Conservation (phyloP, 148 eudicot species). For the Rhododendron molle region DNA sequence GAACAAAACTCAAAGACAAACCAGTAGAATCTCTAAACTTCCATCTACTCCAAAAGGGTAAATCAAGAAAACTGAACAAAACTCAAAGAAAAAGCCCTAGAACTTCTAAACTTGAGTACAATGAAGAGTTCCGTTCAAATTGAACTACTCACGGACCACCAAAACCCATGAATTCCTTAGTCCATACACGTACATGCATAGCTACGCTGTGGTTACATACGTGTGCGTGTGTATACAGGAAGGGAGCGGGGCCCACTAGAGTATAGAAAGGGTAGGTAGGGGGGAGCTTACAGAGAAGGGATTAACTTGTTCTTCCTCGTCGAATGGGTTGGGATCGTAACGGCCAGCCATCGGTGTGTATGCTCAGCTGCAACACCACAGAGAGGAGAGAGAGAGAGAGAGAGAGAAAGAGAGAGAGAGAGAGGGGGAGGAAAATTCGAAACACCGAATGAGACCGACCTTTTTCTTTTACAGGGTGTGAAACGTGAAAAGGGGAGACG, state of each 20-base stretch:
- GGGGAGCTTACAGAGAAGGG: conserved; percentile 52
- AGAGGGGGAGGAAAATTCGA: too few species aligned
- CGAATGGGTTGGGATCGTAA: conserved; percentile 53
- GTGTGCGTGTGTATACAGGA: background rate
- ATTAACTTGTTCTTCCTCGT: conserved; percentile 50
- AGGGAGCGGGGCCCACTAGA: background rate
- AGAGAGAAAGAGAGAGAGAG: background rate
- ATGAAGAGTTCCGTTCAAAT: background rate
- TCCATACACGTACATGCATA: too few species aligned
- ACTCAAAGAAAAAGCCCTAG: too few species aligned
- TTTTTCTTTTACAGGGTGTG: background rate
- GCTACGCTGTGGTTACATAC: background rate
- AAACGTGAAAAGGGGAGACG: background rate
- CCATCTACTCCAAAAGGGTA: too few species aligned
- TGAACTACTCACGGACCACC: background rate
- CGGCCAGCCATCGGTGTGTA: conserved; percentile 30
- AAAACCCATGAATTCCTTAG: background rate
- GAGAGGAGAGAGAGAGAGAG: background rate
- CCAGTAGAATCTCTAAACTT: background rate
- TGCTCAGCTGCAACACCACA: background rate
- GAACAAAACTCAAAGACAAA: background rate
- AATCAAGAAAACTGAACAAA: background rate
- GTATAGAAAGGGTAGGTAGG: background rate
- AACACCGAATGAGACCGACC: too few species aligned
- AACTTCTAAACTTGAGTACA: background rate